These are phyloP conservation scores for Corinectria fuckeliana DNA, from an alignment of 2,329 filamentous ascomycete genomes.

Conservation along the genomic window DNA sequence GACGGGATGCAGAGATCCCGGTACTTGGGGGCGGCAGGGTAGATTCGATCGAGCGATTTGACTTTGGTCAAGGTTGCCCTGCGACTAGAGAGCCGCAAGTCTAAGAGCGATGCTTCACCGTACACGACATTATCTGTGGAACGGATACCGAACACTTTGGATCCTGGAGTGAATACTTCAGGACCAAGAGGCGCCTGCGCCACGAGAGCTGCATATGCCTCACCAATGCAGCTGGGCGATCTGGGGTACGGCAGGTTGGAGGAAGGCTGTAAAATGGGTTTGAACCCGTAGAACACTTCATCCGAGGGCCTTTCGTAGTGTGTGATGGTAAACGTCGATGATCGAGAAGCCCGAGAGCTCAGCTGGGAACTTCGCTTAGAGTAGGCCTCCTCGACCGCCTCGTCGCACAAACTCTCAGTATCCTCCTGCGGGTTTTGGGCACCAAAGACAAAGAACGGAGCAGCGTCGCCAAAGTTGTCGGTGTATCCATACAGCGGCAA, in stretches of 20 bases:
- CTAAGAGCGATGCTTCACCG: slow-evolving; percentile 49
- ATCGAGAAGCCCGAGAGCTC: slow-evolving; percentile 15
- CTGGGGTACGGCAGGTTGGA: slow-evolving; percentile 21
- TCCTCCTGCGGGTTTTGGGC: slow-evolving; percentile 38
- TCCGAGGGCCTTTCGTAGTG: slow-evolving; percentile 38
- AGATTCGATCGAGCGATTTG: slow-evolving; percentile 48
- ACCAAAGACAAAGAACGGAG: slow-evolving; percentile 58
- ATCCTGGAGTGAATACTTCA: slow-evolving; percentile 40
- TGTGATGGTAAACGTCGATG: slow-evolving; percentile 40
- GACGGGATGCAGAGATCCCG: slow-evolving; percentile 41
- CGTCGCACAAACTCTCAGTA: slow-evolving; percentile 24
- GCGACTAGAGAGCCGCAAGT: slow-evolving; percentile 41
- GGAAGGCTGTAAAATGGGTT: slow-evolving; percentile 32
- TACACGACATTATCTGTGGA: slow-evolving; percentile 47
- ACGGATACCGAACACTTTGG: slow-evolving; percentile 44
- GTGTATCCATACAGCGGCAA: slow-evolving; percentile 54
- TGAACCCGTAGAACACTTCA: slow-evolving; percentile 29
- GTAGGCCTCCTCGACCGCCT: slow-evolving; percentile 19
- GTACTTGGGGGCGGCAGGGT: slow-evolving; percentile 39
- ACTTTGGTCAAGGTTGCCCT: slow-evolving; percentile 39
- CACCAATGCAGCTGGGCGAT: slow-evolving; percentile 45
- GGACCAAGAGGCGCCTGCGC: slow-evolving; percentile 27
- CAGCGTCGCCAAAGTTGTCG: slow-evolving; percentile 51
- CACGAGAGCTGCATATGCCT: slow-evolving; percentile 37
- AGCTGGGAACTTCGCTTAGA: slow-evolving; percentile 6